Base-by-base conservation (phyloP, 2,329 filamentous ascomycete genomes). In the Colletotrichum karsti region DNA sequence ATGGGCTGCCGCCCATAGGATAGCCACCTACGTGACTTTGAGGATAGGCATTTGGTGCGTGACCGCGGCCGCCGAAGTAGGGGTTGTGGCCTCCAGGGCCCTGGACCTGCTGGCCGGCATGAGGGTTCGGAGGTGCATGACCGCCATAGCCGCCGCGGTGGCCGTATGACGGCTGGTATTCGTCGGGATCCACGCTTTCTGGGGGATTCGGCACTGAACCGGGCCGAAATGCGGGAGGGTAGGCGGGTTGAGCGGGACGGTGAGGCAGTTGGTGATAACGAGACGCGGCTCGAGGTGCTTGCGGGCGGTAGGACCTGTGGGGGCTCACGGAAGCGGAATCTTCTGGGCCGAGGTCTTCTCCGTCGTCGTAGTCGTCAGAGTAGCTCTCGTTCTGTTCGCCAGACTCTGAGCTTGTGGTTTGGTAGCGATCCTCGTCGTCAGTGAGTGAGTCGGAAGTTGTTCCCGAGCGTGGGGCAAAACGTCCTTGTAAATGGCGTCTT, bases 161-260 rank as follows among this genome's bases (percentile, higher is more conserved):
- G 79, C 81, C 85, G 83, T 79, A 82, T 73, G 63, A 53, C 30
- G 74, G 78, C 70, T 81, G 79, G 75, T 86, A 91, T n/a, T 92
- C 89, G 24, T 93, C 89, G 37, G 87, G 87, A 77, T 92, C 91
- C 82, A 87, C 84, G 77, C 86, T 92, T 82, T 88, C 87, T 62
- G 88, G 83, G 71, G 85, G 83, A 70, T 82, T 82, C 71, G 87
- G 85, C 73, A 78, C 78, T 67, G 80, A 66, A 77, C 82, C 79
- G 79, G 72, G 83, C 71, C 78, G 81, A 74, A 74, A 81, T 71
- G 75, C 82, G 69, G 76, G 72, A 37, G 48, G 69, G 51, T 44
- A 73, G 67, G 53, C 73, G 74, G n/a, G 26, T 51, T 26, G 46
- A 12, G 18, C 68, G 51, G 44, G 80, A 51, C 65, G 72, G 39